Evolutionary conservation across 257 asterid genomes (phyloP).

Genomic region (Solanum acaule): DNA sequence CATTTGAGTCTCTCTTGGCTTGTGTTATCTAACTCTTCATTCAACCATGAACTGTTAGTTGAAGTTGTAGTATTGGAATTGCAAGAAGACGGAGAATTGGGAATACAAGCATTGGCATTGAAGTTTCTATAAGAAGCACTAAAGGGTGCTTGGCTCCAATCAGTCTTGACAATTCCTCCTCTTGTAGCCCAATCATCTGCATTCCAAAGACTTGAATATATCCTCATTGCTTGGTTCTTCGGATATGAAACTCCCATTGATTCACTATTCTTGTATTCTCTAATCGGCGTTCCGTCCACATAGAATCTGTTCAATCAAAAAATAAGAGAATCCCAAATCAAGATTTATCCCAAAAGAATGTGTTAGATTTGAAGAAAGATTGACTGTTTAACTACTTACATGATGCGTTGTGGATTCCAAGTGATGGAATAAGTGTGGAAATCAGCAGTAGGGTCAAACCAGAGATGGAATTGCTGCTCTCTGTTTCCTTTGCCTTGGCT

Average conservation of each 20-base stretch:
- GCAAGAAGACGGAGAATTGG: neutral
- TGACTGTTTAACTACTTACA: neutral
- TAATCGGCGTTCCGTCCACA: neutral
- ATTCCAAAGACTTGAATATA: neutral
- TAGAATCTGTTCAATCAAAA: neutral
- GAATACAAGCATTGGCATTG: neutral
- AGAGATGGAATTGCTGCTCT: neutral
- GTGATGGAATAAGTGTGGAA: neutral
- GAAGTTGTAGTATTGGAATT: neutral
- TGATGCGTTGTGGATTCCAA: neutral
- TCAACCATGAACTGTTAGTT: neutral
- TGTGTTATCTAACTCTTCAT: neutral
- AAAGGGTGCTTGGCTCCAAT: neutral
- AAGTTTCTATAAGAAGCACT: neutral
- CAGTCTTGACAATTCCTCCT: neutral
- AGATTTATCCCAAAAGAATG: neutral
- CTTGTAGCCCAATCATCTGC: neutral
- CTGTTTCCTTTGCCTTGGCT: neutral
- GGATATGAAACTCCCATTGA: neutral
- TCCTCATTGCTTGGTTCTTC: neutral
- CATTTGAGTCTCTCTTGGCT: neutral
- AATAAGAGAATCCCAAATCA: neutral
- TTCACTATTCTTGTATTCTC: neutral
- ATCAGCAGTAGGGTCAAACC: neutral
- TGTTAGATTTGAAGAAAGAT: neutral